Percentiles rank a stretch among this genome's conserved stretches.
These are phyloP conservation scores for Mucor saturninus DNA, from an alignment of 371 early-diverging fungal species.

Conservation along the genomic window DNA sequence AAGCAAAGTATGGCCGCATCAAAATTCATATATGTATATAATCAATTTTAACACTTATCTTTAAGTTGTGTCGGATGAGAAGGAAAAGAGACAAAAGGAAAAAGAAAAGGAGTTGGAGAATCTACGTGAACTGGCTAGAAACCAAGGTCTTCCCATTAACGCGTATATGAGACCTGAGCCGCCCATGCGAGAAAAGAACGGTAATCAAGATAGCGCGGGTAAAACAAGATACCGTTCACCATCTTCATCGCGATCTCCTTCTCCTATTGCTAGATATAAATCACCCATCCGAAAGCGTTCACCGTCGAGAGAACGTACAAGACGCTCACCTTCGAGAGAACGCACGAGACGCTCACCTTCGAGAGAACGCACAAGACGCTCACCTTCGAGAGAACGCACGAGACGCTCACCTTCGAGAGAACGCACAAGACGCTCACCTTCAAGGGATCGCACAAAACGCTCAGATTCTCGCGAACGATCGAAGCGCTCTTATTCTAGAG, in stretches of 20 bases:
- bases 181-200: slow-evolving; percentile 19
- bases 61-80: slow-evolving; percentile 43
- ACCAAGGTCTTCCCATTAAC: slow-evolving; percentile 24
- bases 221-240: slow-evolving; percentile 17
- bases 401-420: background rate
- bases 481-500: too few relatives aligned
- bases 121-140: slow-evolving; percentile 27
- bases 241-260: slow-evolving; percentile 2
- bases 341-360: background rate
- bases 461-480: background rate
- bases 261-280: background rate
- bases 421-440: background rate
- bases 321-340: slow-evolving; percentile 14
- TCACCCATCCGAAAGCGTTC: slow-evolving; percentile 18
- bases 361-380: background rate
- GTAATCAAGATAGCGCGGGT: background rate
- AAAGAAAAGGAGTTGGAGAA: slow-evolving; percentile 38
- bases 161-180: slow-evolving; percentile 29
- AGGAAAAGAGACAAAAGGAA: slow-evolving; percentile 33
- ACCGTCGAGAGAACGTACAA: background rate
- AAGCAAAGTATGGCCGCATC: slow-evolving; percentile 41
- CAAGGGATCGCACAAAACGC: background rate
- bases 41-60: background rate
- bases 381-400: background rate
- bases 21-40: background rate